Conservation (phyloP, 768 basidiomycete species). For the Imleria badia region DNA sequence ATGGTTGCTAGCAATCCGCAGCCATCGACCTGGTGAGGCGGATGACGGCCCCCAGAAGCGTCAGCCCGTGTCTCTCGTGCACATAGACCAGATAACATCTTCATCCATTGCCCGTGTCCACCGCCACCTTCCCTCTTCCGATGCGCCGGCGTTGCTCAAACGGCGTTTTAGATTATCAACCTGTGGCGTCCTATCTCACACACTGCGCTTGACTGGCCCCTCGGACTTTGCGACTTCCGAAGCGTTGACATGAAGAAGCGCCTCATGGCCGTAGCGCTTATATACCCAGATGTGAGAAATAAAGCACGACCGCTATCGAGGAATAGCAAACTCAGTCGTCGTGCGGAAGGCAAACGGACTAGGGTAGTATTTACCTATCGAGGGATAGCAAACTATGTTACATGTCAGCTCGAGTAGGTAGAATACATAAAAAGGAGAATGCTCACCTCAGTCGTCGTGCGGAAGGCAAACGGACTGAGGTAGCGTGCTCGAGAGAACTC, state of each 20-base stretch:
- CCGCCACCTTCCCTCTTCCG: constrained; percentile 41
- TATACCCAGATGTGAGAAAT: constrained; percentile 43
- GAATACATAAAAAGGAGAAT: no score
- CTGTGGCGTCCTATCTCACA: constrained; percentile 53
- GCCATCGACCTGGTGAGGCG: constrained; percentile 36
- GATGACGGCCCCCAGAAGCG: constrained; percentile 41
- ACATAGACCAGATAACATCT: constrained; percentile 46
- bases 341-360: no score
- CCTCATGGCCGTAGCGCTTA: constrained; percentile 37
- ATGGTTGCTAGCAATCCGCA: constrained; percentile 39
- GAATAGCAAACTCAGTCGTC: no score
- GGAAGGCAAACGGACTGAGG: no score
- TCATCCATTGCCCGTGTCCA: constrained; percentile 43
- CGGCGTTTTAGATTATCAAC: constrained; percentile 52
- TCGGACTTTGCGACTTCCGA: constrained; percentile 48
- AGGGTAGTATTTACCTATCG: no score
- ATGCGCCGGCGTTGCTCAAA: constrained; percentile 40
- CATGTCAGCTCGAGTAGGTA: no score
- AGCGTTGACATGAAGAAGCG: constrained; percentile 40
- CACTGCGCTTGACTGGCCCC: constrained; percentile 47
- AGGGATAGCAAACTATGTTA: no score
- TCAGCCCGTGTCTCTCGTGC: constrained; percentile 42
- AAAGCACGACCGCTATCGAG: no score
- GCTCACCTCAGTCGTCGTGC: no score
- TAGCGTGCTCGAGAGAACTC: no score